A percentile compares a stretch with the other conserved stretches of the same genome.
These are phyloP conservation scores for Lecanicillium sp. DNA, from an alignment of 2,329 filamentous ascomycete species.

Conservation along the genomic window DNA sequence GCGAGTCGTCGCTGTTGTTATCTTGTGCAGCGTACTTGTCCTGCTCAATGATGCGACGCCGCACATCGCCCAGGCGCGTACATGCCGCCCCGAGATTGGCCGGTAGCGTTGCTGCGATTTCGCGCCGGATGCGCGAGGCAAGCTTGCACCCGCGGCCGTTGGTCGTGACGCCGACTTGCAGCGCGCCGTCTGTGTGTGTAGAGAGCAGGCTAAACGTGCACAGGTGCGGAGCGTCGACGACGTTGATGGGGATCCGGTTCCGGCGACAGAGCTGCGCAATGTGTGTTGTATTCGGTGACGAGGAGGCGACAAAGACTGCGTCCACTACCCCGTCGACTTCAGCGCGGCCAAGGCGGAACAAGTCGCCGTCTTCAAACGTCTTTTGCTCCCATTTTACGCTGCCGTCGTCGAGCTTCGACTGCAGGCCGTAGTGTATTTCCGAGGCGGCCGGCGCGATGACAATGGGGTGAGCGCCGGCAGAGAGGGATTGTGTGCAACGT, in stretches of 20 bases:
- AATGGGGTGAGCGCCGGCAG: constrained; percentile 73
- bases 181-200: constrained; percentile 79
- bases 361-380: constrained; percentile 60
- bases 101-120: constrained; percentile 76
- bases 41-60: constrained; percentile 65
- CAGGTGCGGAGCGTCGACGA: constrained; percentile 76
- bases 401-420: constrained; percentile 57
- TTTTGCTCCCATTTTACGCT: constrained; percentile 58
- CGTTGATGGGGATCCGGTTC: constrained; percentile 84
- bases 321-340: constrained; percentile 77
- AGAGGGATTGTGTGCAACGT: constrained; percentile 69
- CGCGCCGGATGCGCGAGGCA: constrained; percentile 77
- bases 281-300: constrained; percentile 30
- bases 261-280: constrained; percentile 70
- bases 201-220: constrained; percentile 88
- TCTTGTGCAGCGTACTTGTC: constrained; percentile 47
- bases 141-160: constrained; percentile 93
- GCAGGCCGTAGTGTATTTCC: constrained; percentile 48
- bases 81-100: constrained; percentile 68
- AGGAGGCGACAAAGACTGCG: constrained; percentile 74
- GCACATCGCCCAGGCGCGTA: constrained; percentile 63
- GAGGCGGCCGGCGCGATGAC: constrained; percentile 63
- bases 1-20: constrained; percentile 46
- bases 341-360: constrained; percentile 68
- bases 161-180: constrained; percentile 93